Base-by-base conservation (phyloP, 805 yeast genomes). In the Limtongozyma cylindracea region DNA sequence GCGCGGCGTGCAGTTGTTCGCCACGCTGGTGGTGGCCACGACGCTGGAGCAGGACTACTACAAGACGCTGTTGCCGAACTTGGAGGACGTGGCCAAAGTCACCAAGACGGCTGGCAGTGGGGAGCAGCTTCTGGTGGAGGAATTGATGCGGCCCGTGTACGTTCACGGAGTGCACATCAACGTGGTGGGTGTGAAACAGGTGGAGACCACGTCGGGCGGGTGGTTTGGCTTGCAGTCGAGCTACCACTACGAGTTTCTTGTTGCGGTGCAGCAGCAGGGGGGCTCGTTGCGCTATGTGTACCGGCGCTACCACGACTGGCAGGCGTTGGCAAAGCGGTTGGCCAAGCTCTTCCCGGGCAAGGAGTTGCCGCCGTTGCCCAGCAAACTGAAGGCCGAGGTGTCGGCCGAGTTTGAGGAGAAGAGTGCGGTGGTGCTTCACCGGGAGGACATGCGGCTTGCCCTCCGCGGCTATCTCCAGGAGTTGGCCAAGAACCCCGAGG, bases 361-460 rank as follows among this genome's bases (percentile, higher is more conserved):
- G 24, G 60, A 57, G 7, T 39, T 73, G 11, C 65, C 70, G 4
- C 45, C 41, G 8, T 35, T 73, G 12, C 88, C 88, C 0, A 50
- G 47, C 17, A 66, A 61, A 33, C 55, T 49, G 18, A 50, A 45
- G 25, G 24, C 42, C 11, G 57, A 51, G 53, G 51, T 3, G 32
- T 17, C 30, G 26, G 24, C 10, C 38, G 34, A 12, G 36, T 17
- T 15, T 3, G 13, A 12, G 4, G 10, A 21, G 4, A 14, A 15
- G 8, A 11, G 12, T 12, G 12, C 10, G 25, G 14, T 13, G 11
- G 19, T 16, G n/a, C 48, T 74, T 15, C 60, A 66, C 3, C 56
- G 91, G 14, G 96, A 84, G 39, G 68, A 65, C 30, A 57, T 77
- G 31, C 50, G 96, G 19, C 53, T 78, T 7, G 61, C 91, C 0